These are phyloP conservation scores for Aspergillus indologenus DNA, from an alignment of 495 filamentous ascomycete genomes.

Conservation along the genomic window DNA sequence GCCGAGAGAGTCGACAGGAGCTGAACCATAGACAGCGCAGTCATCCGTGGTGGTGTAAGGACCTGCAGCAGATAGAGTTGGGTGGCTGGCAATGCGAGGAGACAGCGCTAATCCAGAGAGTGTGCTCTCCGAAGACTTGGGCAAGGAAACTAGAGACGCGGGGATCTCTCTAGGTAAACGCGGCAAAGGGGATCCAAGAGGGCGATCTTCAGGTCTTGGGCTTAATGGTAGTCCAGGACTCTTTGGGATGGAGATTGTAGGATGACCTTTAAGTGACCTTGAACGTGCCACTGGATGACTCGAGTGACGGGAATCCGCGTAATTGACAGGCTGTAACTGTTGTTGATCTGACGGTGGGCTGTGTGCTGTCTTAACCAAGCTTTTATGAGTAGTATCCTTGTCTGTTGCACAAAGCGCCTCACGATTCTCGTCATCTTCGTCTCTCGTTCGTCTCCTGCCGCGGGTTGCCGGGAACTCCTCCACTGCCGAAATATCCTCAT, in stretches of 20 bases:
- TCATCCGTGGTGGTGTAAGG: constrained; percentile 11
- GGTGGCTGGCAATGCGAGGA: constrained; percentile 65
- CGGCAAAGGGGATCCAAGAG: constrained; percentile 68
- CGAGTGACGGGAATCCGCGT: constrained; percentile 34
- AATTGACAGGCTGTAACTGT: constrained; percentile 26
- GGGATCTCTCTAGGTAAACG: constrained; percentile 55
- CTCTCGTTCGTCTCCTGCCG: constrained; percentile 80
- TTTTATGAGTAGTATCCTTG: constrained; percentile 22
- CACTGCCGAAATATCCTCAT: constrained; percentile 70
- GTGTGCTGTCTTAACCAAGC: neutral
- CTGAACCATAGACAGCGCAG: constrained; percentile 1
- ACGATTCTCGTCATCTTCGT: constrained; percentile 80
- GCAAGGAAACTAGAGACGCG: constrained; percentile 53
- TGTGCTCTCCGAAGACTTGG: constrained; percentile 59
- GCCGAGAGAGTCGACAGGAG: constrained; percentile 14
- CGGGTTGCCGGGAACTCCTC: constrained; percentile 62
- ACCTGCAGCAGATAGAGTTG: constrained; percentile 53
- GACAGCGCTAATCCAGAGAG: constrained; percentile 64
- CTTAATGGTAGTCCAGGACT: constrained; percentile 88
- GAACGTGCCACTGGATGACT: constrained; percentile 27
- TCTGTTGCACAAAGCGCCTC: constrained; percentile 64
- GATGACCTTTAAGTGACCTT: constrained; percentile 26
- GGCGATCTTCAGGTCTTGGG: constrained; percentile 77
- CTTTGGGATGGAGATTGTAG: constrained; percentile 56
- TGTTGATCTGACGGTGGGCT: constrained; percentile 16